Conservation (phyloP, 108 stramenopile genomes). For the Bacterosira constricta region DNA sequence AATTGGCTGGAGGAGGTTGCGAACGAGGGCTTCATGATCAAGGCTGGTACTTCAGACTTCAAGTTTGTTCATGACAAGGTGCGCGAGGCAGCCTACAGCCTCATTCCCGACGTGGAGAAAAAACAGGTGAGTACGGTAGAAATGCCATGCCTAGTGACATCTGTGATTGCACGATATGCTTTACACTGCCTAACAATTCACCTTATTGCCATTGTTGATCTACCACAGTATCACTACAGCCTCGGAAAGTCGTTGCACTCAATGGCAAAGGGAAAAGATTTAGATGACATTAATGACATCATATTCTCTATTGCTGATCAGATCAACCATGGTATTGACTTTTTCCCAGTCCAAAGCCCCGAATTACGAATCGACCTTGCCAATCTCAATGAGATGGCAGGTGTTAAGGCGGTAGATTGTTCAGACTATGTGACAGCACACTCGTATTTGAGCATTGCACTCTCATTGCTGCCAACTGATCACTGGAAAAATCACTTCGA, state of each 20-base stretch:
- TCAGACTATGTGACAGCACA: conserved; percentile 33
- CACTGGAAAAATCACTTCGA: conserved; percentile 22
- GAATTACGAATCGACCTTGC: conserved; percentile 9
- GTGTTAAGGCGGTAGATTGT: conserved; percentile 20
- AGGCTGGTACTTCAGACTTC: conserved; percentile 5
- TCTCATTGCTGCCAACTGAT: conserved; percentile 9
- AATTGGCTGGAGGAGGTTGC: conserved; percentile 1
- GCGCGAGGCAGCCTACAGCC: conserved; percentile 57
- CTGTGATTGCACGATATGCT: neutral
- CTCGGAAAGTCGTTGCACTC: neutral
- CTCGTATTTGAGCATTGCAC: conserved; percentile 13
- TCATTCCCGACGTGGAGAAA: conserved; percentile 44
- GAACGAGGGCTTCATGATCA: conserved; percentile 21
- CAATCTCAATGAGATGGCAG: conserved; percentile 25
- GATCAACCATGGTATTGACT: conserved; percentile 8
- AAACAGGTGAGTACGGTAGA: conserved; percentile 6
- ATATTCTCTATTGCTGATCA: conserved; percentile 17
- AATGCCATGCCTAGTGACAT: too few relatives aligned
- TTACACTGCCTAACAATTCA: neutral
- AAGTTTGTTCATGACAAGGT: conserved; percentile 55
- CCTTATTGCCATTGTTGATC: neutral
- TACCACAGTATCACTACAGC: conserved; percentile 7
- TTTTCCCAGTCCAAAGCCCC: neutral
- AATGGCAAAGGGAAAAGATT: neutral
- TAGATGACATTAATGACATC: neutral